These are phyloP conservation scores for Fusarium sp. DNA, from an alignment of 2,329 filamentous ascomycete species.

Conservation along the genomic window DNA sequence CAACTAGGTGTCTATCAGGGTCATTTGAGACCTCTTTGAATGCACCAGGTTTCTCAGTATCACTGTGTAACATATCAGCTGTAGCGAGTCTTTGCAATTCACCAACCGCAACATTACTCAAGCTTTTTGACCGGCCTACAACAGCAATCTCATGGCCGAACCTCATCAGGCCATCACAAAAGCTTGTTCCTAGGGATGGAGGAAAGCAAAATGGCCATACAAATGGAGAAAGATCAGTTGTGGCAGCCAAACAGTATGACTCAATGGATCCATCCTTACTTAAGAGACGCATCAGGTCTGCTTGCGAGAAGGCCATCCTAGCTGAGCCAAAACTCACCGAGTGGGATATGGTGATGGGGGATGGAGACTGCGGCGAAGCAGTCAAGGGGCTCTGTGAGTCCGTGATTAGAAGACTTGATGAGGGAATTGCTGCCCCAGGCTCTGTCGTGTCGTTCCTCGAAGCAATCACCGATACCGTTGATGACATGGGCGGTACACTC, in stretches of 20 bases:
- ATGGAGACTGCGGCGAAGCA: neutral
- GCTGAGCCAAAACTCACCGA: neutral
- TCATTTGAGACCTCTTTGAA: neutral
- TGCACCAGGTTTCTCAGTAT: neutral
- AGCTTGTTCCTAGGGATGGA: rapidly evolving
- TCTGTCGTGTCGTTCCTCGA: neutral
- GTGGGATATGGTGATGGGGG: neutral
- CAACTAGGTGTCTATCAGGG: neutral
- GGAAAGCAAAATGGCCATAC: neutral
- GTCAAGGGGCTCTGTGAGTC: rapidly evolving
- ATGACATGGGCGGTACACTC: neutral
- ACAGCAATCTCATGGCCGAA: neutral
- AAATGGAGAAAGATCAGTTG: rapidly evolving
- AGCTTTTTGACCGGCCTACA: neutral
- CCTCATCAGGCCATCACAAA: neutral
- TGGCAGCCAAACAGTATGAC: rapidly evolving
- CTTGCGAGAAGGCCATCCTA: neutral
- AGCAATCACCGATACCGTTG: neutral
- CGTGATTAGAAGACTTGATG: rapidly evolving
- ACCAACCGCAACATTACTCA: neutral
- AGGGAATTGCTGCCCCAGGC: rapidly evolving
- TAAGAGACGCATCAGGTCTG: neutral
- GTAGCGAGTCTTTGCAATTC: neutral
- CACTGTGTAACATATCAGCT: neutral
- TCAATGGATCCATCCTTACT: neutral